Percentiles rank a stretch among this genome's conserved stretches.
Evolutionary conservation across 495 filamentous ascomycete species (phyloP).

Genomic region (Tetracladium setigerum): DNA sequence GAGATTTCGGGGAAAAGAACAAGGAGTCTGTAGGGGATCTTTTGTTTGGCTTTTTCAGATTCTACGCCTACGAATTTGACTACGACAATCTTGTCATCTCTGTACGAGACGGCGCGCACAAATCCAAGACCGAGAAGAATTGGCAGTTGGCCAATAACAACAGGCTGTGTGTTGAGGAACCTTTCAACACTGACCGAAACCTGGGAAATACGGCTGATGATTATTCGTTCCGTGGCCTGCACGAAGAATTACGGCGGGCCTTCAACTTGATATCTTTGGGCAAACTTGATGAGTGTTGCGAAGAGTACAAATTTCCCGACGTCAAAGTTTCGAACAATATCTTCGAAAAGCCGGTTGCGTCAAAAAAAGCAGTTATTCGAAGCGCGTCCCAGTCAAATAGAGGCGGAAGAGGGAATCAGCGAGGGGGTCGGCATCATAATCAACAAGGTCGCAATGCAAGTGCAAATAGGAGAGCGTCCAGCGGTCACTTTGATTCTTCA

Average conservation of each 20-base stretch:
- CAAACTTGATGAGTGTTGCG: constrained; percentile 72
- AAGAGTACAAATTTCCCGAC: constrained; percentile 69
- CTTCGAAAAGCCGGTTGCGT: constrained; percentile 56
- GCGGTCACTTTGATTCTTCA: constrained; percentile 28
- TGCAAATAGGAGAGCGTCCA: constrained; percentile 32
- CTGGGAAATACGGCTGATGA: constrained; percentile 95
- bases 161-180: constrained; percentile 89
- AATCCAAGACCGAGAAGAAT: constrained; percentile 80
- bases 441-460: constrained; percentile 32
- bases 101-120: constrained; percentile 70
- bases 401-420: constrained; percentile 50
- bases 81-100: constrained; percentile 82
- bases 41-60: constrained; percentile 88
- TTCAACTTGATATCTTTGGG: constrained; percentile 71
- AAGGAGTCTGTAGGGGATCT: constrained; percentile 75
- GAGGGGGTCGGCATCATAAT: constrained; percentile 33
- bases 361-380: constrained; percentile 42
- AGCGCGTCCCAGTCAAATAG: constrained; percentile 43
- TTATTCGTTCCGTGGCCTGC: constrained; percentile 82
- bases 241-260: constrained; percentile 80
- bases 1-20: constrained; percentile 70
- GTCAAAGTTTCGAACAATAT: constrained; percentile 65
- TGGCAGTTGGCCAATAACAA: constrained; percentile 76
- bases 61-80: constrained; percentile 88
- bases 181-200: constrained; percentile 90